These are phyloP conservation scores for Gynostemma pentaphyllum DNA, from an alignment of 306 rosid species.

Conservation along the genomic window DNA sequence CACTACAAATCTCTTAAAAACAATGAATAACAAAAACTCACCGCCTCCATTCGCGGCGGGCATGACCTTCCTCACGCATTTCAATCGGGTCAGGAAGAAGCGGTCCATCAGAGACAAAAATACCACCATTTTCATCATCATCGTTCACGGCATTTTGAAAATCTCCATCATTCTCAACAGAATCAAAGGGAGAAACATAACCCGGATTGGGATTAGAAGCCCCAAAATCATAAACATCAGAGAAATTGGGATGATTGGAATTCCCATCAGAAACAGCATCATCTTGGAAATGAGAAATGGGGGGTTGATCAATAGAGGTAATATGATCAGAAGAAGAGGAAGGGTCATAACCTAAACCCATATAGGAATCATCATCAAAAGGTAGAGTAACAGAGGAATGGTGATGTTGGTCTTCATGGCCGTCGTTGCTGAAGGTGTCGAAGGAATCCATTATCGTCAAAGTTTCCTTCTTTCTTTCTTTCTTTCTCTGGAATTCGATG, in stretches of 20 bases:
- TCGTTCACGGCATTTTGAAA: neutral
- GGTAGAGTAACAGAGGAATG: conserved; percentile 23
- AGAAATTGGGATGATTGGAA: conserved; percentile 14
- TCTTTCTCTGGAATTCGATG: neutral
- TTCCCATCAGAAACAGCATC: conserved; percentile 14
- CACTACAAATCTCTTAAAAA: neutral
- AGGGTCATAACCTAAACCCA: conserved; percentile 30
- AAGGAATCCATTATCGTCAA: conserved; percentile 43
- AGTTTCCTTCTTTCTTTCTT: neutral
- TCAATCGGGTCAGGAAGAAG: conserved; percentile 49
- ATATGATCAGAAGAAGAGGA: conserved; percentile 16
- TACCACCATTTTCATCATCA: conserved; percentile 12
- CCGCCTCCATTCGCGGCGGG: conserved; percentile 91
- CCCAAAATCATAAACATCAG: conserved; percentile 35
- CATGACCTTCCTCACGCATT: conserved; percentile 72
- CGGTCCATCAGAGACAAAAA: conserved; percentile 44
- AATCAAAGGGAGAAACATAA: conserved; percentile 43
- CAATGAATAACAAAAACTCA: conserved; percentile 17
- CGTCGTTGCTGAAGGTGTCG: conserved; percentile 37
- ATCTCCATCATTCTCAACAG: conserved; percentile 15
- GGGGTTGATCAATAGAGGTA: conserved; percentile 15
- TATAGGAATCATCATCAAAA: conserved; percentile 35
- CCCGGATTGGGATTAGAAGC: conserved; percentile 31
- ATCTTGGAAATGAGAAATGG: conserved; percentile 13
- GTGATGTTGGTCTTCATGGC: conserved; percentile 19